phyloP scores from a whole-genome alignment of 768 basidiomycete genomes.

The Suillus hirtellus region DNA sequence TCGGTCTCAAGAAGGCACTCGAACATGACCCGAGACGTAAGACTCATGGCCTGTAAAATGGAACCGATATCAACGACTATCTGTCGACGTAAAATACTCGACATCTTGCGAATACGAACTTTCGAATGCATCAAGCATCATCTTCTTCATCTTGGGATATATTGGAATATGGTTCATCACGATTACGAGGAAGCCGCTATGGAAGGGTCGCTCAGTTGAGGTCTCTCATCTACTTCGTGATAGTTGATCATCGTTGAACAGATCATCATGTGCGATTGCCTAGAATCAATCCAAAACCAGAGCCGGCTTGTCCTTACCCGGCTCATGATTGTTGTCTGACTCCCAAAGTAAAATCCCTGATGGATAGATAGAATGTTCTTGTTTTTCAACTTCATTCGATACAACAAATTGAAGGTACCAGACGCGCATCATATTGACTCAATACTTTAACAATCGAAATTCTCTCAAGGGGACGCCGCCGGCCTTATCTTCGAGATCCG shows the following conservation, averaged over 20 bases:
- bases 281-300: neutral
- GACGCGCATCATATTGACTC: neutral
- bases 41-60: neutral
- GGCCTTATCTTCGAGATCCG: neutral
- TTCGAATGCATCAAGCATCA: neutral
- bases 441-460: neutral
- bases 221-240: neutral
- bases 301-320: neutral
- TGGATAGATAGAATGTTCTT: neutral
- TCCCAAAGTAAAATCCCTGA: neutral
- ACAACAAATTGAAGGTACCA: too few relatives aligned
- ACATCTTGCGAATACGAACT: neutral
- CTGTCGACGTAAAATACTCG: conserved; percentile 2
- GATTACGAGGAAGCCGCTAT: neutral
- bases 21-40: neutral
- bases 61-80: neutral
- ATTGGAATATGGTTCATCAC: neutral
- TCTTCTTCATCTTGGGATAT: neutral
- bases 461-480: neutral
- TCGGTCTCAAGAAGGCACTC: neutral
- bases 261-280: neutral
- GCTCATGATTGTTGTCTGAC: neutral
- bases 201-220: neutral
- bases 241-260: neutral
- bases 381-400: neutral